Evolutionary conservation across 2,329 filamentous ascomycete genomes (phyloP).

Genomic region (Allantophomopsis lycopodina): DNA sequence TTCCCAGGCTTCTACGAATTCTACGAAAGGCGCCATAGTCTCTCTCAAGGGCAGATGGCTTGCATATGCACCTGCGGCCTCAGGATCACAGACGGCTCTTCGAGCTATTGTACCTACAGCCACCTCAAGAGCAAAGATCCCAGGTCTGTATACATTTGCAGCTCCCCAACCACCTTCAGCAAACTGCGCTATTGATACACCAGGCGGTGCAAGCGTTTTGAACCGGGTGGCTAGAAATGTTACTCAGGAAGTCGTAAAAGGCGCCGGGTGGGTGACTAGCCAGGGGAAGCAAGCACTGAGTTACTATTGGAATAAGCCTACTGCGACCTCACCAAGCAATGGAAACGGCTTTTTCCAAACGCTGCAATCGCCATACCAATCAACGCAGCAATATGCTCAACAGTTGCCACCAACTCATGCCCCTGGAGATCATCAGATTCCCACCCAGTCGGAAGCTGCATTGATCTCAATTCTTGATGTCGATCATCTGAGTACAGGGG

Average conservation of each 20-base stretch:
- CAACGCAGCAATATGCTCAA: conserved; percentile 15
- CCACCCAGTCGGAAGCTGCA: conserved; percentile 46
- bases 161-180: conserved; percentile 55
- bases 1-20: conserved; percentile 18
- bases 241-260: conserved; percentile 64
- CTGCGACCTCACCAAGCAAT: conserved; percentile 29
- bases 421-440: conserved; percentile 33
- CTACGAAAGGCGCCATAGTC: conserved; percentile 48
- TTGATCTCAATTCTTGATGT: conserved; percentile 65
- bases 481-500: conserved; percentile 33
- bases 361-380: background rate
- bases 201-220: conserved; percentile 55
- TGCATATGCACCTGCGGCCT: conserved; percentile 59
- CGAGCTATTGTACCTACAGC: conserved; percentile 50
- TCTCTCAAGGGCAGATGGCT: conserved; percentile 63
- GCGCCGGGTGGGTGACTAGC: conserved; percentile 63
- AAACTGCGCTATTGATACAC: conserved; percentile 58
- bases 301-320: conserved; percentile 59
- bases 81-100: conserved; percentile 55
- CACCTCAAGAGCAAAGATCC: conserved; percentile 32
- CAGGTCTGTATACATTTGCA: conserved; percentile 43
- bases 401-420: conserved; percentile 70
- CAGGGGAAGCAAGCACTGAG: conserved; percentile 69
- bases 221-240: conserved; percentile 69
- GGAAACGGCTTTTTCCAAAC: conserved; percentile 17